Evolutionary conservation across 148 eudicot genomes (phyloP), one percentile per base, ranked within the genome.

Genomic region (Cornus suecica): DNA sequence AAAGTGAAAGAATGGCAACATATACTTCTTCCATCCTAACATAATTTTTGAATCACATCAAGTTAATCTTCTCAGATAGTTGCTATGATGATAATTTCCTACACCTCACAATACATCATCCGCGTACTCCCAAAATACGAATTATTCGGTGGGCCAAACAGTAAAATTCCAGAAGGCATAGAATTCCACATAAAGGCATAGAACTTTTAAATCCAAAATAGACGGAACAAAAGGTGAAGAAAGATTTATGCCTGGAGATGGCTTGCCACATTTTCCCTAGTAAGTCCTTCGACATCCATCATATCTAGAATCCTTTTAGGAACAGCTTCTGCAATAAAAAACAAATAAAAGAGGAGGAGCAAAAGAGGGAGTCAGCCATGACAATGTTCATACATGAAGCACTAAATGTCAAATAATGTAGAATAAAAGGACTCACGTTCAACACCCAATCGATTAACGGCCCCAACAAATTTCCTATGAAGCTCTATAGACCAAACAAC

Each of bases 201-300:
- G 62, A 58, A 58, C 62, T 18, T 20, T 58, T 22, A 58, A 58
- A 6, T 24, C 24, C 62, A 58, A 8, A 58, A 58, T 58, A 20
- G 24, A 58, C 7, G 66, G 4, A 51, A 42, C 2, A 56, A 52
- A 52, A 58, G 11, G 11, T 8, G 18, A 37, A 71, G 66, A 60
- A 68, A 62, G 34, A n/a, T 65, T 66, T n/a, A 73, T 76, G 72
- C 99, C 97, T 94, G 99, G 64, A 94, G 91, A 82, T 94, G 99
- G 93, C 99, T 94, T 6, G 99, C 99, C 45, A 94, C 97, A 51
- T 94, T 92, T 82, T 94, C 99, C 77, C 99, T 90, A 4, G 96
- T 92, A 30, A 94, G 91, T 69, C 92, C 91, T 66, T 90, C 91
- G 18, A 89, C 99, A 70, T 91, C 85, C 99, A 94, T 94, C 69